Base-by-base conservation (phyloP, 2,329 filamentous ascomycete genomes). In the Trichoderma afroharzianum region DNA sequence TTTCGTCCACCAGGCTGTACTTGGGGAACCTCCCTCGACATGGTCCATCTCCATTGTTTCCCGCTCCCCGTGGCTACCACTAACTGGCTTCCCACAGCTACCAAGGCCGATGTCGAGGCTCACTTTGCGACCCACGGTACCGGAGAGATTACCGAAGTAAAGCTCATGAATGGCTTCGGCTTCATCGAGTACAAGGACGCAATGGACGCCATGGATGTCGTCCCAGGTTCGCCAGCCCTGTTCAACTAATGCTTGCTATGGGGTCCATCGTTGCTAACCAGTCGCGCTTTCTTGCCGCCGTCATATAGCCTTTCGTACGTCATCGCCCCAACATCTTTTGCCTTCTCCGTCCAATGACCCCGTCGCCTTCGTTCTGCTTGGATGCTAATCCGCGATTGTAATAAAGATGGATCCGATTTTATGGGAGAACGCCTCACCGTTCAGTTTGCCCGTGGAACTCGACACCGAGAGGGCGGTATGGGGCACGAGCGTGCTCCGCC, bases 181-280 rank as follows among this genome's bases (percentile, higher is more conserved):
- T 99, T 99, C 87, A 97, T 99, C 81, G 96, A 99, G 84, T 99
- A 98, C 84, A 97, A 98, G 84, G 96, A 98, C 85, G 91, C 94
- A 72, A 93, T 98, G 92, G 96, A 99, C 85, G 96, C 96, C 77
- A 93, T 95, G 81, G 96, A 99, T 85, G 95, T 99, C 75, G 96
- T 99, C 79, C 96, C 96, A 83, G 95, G 96, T 98, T 89, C 86
- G 91, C 80, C 67, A 47, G 28, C 64, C 43, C 61, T 62, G 4
- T 18, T 28, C 30, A 67, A 47, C 39, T 26, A 24, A 53, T 21
- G 32, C 24, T 50, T 24, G 33, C 24, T 24, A 26, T 47, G 15
- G 28, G 21, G 7, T 32, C 6, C 3, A 28, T 39, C 24, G 18
- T 71, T 75, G 70, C 76, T 79, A 70, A 79, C 73, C 7, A 30